Conservation (phyloP, 2,329 filamentous ascomycete genomes). For the Cladosporium sp. region DNA sequence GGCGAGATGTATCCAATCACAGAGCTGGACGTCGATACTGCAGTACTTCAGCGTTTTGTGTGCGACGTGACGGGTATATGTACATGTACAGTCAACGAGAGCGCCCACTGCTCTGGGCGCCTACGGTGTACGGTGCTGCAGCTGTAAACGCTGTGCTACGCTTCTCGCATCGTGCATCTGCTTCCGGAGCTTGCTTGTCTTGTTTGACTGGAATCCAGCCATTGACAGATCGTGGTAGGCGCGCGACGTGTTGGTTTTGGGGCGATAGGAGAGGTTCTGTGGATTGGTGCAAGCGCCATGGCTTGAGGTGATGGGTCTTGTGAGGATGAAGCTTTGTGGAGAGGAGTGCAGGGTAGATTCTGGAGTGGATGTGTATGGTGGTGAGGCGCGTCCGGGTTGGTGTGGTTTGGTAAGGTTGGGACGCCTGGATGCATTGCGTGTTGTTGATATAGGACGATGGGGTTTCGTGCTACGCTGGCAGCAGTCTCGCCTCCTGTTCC, state of each 20-base stretch:
- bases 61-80: background rate
- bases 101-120: background rate
- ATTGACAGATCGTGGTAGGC: background rate
- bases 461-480: background rate
- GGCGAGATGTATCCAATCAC: background rate
- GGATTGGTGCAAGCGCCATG: background rate
- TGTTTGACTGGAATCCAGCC: background rate
- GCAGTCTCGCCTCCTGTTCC: background rate
- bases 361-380: background rate
- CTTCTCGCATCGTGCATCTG: background rate
- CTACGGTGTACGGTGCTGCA: background rate
- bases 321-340: background rate
- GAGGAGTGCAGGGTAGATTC: background rate
- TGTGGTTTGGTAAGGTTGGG: background rate
- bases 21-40: background rate
- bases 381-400: background rate
- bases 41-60: background rate
- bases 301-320: background rate
- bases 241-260: background rate
- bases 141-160: conserved; percentile 2
- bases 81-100: background rate
- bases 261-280: background rate
- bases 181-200: background rate
- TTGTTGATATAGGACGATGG: conserved; percentile 7
- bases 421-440: background rate